These are phyloP conservation scores for Sphagnum fallax DNA, from an alignment of 228 moss, liverwort and hornwort genomes.

Conservation along the genomic window DNA sequence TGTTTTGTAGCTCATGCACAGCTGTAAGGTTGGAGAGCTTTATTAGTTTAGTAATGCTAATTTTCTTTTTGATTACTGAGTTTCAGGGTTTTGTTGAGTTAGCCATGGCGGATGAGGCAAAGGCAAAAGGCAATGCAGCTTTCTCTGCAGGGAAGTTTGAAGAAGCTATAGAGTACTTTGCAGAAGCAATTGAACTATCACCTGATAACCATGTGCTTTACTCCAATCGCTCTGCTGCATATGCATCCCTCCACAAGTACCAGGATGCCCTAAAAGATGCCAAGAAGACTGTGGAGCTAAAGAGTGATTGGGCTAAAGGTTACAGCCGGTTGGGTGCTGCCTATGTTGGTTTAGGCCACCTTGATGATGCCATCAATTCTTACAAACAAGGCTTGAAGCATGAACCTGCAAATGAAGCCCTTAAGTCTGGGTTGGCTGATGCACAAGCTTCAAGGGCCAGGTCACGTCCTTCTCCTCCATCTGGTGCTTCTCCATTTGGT, in stretches of 20 bases:
- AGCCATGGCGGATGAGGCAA: constrained; percentile 92
- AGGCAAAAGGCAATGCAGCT: constrained; percentile 89
- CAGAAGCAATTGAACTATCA: constrained; percentile 55
- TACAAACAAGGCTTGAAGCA: constrained; percentile 67
- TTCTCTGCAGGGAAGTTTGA: constrained; percentile 85
- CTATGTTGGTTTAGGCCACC: constrained; percentile 42
- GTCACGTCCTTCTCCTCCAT: constrained; percentile 23
- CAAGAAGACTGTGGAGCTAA: constrained; percentile 86
- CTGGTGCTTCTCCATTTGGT: constrained; percentile 49
- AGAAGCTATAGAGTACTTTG: constrained; percentile 63
- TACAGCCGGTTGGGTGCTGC: constrained; percentile 92
- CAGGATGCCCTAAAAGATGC: constrained; percentile 79
- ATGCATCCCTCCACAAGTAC: constrained; percentile 75
- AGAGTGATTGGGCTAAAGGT: constrained; percentile 87
- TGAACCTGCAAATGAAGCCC: constrained; percentile 71
- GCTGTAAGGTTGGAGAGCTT: too few species aligned
- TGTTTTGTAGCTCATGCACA: too few species aligned
- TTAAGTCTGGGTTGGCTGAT: constrained; percentile 78
- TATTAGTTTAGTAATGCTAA: too few species aligned
- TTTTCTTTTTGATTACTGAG: too few species aligned
- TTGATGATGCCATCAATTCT: constrained; percentile 61
- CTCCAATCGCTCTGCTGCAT: constrained; percentile 91
- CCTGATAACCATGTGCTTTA: constrained; percentile 84
- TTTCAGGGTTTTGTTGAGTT: too few species aligned
- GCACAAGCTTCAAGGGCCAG: constrained; percentile 58